Conservation (phyloP, 345 rosid genomes). For the Eucalyptus microcorys region DNA sequence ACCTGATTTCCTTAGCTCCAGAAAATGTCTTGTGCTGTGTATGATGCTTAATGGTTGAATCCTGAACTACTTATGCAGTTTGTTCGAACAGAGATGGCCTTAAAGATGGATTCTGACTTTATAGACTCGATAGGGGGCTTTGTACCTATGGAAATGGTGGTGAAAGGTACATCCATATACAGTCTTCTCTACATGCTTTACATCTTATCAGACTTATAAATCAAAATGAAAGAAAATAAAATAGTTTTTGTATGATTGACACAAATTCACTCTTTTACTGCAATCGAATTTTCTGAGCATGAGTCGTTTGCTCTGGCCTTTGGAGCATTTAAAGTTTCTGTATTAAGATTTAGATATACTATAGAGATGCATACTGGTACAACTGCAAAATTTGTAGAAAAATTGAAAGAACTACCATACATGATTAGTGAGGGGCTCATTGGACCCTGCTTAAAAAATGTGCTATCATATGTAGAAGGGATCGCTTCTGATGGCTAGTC, state of each 20-base stretch:
- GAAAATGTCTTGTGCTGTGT: background rate
- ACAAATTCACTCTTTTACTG: background rate
- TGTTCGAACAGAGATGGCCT: conserved; percentile 57
- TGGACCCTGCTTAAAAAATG: background rate
- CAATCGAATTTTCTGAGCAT: background rate
- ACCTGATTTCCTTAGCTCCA: background rate
- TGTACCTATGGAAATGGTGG: conserved; percentile 62
- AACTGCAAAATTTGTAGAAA: background rate
- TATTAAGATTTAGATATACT: background rate
- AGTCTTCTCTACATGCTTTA: background rate
- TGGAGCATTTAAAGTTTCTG: background rate
- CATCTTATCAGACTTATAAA: background rate
- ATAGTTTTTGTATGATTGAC: background rate
- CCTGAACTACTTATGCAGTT: conserved; percentile 40
- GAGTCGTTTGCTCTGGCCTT: background rate
- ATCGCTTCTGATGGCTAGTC: background rate
- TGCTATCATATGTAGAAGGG: background rate
- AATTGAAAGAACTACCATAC: background rate
- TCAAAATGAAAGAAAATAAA: background rate
- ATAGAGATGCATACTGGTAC: background rate
- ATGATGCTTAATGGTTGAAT: background rate
- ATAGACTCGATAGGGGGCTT: conserved; percentile 53
- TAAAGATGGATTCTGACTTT: conserved; percentile 1
- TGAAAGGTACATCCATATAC: conserved; percentile 40
- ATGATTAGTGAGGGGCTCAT: background rate